Evolutionary conservation across 768 basidiomycete species (phyloP).

Genomic region (Clavaria fumosa): DNA sequence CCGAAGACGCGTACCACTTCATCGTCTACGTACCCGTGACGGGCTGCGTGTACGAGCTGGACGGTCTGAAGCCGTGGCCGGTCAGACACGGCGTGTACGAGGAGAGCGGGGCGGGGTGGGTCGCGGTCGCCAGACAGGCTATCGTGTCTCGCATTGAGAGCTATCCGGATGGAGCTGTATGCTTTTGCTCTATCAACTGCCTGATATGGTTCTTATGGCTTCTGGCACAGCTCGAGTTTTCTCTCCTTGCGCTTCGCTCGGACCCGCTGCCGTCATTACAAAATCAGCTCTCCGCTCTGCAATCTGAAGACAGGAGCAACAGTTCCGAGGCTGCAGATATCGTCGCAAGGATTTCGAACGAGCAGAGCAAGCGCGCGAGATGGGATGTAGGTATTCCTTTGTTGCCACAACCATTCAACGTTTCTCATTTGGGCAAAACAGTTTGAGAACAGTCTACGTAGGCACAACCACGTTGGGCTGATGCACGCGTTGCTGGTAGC

Average conservation of each 20-base stretch:
- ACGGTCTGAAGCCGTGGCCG: slow-evolving; percentile 70
- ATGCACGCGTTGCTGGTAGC: slow-evolving; percentile 58
- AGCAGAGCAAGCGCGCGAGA: slow-evolving; percentile 59
- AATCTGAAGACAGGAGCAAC: slow-evolving; percentile 23
- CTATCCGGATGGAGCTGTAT: slow-evolving; percentile 77
- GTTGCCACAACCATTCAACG: slow-evolving; percentile 7
- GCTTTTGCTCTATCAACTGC: slow-evolving; percentile 17
- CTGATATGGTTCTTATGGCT: not conserved
- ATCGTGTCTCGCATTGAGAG: slow-evolving; percentile 83
- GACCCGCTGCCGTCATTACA: slow-evolving; percentile 64
- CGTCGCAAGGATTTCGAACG: slow-evolving; percentile 40
- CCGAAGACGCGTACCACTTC: slow-evolving; percentile 89
- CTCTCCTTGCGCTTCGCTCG: slow-evolving; percentile 72
- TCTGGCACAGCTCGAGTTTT: slow-evolving; percentile 69
- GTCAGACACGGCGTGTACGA: slow-evolving; percentile 67
- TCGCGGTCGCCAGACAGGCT: slow-evolving; percentile 67
- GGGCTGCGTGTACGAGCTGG: slow-evolving; percentile 83
- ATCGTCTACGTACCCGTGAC: slow-evolving; percentile 81
- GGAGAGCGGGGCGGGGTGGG: slow-evolving; percentile 67
- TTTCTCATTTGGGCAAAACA: slow-evolving; percentile 16
- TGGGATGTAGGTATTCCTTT: slow-evolving; percentile 53
- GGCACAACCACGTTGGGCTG: slow-evolving; percentile 78
- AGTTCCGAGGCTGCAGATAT: slow-evolving; percentile 33
- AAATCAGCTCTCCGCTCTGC: slow-evolving; percentile 35
- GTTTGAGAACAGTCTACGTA: slow-evolving; percentile 80